Conservation (phyloP, 371 early-diverging fungal genomes). For the Mucor irregularis region DNA sequence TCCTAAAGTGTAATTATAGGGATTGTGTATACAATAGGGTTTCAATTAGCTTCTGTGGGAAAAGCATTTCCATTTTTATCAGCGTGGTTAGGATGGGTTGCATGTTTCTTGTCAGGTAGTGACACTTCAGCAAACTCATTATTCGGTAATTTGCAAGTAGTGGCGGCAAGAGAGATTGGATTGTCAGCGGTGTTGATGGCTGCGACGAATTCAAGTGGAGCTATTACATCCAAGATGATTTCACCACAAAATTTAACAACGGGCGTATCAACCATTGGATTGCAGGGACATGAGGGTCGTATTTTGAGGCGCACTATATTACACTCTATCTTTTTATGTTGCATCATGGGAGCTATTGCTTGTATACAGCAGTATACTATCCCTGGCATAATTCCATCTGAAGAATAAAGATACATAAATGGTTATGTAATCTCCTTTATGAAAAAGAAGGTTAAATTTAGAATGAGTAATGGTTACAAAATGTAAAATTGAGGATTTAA, state of each 20-base stretch:
- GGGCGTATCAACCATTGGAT: slow-evolving; percentile 43
- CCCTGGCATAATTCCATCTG: slow-evolving; percentile 18
- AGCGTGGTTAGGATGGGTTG: slow-evolving; percentile 46
- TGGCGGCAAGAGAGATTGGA: slow-evolving; percentile 42
- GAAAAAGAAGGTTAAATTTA: too few relatives aligned
- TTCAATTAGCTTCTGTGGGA: slow-evolving; percentile 39
- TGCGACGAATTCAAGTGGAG: slow-evolving; percentile 39
- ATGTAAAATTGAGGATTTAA: too few relatives aligned
- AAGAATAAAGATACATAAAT: background rate
- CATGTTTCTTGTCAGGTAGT: slow-evolving; percentile 49
- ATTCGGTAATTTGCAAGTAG: slow-evolving; percentile 47
- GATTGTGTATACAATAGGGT: slow-evolving; percentile 46
- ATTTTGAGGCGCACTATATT: slow-evolving; percentile 35
- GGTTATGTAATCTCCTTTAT: too few relatives aligned
- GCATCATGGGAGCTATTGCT: slow-evolving; percentile 31
- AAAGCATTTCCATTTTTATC: slow-evolving; percentile 46
- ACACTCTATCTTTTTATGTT: slow-evolving; percentile 36
- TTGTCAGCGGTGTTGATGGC: slow-evolving; percentile 43
- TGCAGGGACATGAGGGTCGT: slow-evolving; percentile 43
- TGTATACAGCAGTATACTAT: slow-evolving; percentile 32
- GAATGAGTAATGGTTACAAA: too few relatives aligned
- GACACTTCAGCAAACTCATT: slow-evolving; percentile 43
- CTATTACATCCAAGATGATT: slow-evolving; percentile 44
- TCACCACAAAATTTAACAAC: slow-evolving; percentile 47
- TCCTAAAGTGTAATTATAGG: slow-evolving; percentile 12